Evolutionary conservation across 225 moss, liverwort and hornwort genomes (phyloP).

Genomic region (Sphagnum tenellum): DNA sequence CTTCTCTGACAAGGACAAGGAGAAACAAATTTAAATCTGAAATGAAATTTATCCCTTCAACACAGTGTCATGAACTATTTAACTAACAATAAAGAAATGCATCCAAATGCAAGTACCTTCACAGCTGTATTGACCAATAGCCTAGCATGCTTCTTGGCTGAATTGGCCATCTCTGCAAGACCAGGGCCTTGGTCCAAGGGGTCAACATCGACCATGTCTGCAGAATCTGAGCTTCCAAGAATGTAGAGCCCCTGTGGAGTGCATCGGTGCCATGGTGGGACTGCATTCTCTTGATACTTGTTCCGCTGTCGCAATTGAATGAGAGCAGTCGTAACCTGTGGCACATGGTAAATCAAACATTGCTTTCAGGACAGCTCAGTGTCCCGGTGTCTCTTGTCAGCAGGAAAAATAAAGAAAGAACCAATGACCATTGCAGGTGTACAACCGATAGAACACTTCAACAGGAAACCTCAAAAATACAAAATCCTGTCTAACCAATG

Average conservation of each 20-base stretch:
- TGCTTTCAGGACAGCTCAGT: too few relatives aligned
- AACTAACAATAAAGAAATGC: too few relatives aligned
- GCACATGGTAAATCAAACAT: conserved; percentile 2
- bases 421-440: too few relatives aligned
- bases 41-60: too few relatives aligned
- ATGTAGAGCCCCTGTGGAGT: conserved; percentile 19
- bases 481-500: too few relatives aligned
- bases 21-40: too few relatives aligned
- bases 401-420: too few relatives aligned
- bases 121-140: conserved; percentile 78
- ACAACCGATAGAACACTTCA: too few relatives aligned
- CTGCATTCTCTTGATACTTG: conserved; percentile 66
- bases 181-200: conserved; percentile 40
- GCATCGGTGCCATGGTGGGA: conserved; percentile 63
- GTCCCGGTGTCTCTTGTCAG: too few relatives aligned
- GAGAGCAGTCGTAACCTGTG: conserved; percentile 70
- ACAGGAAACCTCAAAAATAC: too few relatives aligned
- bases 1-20: too few relatives aligned
- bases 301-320: conserved; percentile 71
- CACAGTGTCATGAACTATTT: too few relatives aligned
- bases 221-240: conserved; percentile 42
- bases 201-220: conserved; percentile 41
- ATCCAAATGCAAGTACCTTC: conserved; percentile 31
- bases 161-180: conserved; percentile 50
- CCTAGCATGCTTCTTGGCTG: conserved; percentile 73